Conservation (phyloP, 306 rosid genomes). For the Amphicarpaea edgeworthii region DNA sequence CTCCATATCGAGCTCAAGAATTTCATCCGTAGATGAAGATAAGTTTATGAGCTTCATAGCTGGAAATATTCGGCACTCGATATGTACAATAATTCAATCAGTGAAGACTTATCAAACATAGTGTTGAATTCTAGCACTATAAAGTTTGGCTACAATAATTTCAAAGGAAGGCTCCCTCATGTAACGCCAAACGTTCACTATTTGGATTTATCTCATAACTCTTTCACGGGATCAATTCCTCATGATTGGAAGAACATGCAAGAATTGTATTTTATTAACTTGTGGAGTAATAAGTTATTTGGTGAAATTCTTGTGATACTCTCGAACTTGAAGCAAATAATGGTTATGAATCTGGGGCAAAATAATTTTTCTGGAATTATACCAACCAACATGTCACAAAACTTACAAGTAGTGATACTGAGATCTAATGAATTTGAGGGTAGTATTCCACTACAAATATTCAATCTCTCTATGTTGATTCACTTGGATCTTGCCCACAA, state of each 20-base stretch:
- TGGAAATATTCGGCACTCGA: neutral
- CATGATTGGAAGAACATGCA: neutral
- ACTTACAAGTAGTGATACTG: neutral
- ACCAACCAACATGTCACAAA: neutral
- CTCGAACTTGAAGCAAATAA: neutral
- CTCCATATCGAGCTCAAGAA: neutral
- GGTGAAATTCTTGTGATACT: conserved; percentile 1
- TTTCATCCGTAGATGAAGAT: neutral
- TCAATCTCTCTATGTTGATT: neutral
- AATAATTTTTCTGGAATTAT: neutral
- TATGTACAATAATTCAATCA: conserved; percentile 8
- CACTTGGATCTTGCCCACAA: neutral
- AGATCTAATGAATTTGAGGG: conserved; percentile 22
- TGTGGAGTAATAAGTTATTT: neutral
- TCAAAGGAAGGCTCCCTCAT: too few species aligned
- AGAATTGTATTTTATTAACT: neutral
- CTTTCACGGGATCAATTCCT: conserved; percentile 28
- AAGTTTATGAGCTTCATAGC: neutral
- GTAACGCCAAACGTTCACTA: neutral
- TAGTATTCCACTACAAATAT: neutral
- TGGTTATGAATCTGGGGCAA: too few species aligned
- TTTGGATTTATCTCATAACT: neutral
- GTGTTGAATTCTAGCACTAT: neutral
- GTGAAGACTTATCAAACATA: neutral
- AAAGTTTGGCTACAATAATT: neutral